phyloP scores from a whole-genome alignment of 2,329 filamentous ascomycete species.

The Lasiodiplodia hormozganensis region DNA sequence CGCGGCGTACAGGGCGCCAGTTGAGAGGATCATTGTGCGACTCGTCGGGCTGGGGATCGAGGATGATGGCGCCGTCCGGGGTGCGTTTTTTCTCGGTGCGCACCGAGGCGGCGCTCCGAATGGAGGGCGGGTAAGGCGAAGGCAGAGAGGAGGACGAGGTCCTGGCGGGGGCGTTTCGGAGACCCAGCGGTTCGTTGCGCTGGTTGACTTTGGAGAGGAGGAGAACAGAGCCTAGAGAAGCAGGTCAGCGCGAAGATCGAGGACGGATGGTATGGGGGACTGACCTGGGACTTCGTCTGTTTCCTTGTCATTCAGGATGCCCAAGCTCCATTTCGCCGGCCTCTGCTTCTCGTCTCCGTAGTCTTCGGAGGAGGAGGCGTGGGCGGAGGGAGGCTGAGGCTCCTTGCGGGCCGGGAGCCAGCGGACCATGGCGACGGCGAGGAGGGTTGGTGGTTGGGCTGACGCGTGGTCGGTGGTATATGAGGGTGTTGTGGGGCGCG shows the following conservation, averaged over 20 bases:
- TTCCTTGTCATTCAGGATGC: constrained; percentile 80
- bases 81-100: constrained; percentile 72
- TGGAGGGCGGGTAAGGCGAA: constrained; percentile 43
- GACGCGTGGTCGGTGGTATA: not conserved
- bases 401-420: constrained; percentile 16
- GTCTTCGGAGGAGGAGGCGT: constrained; percentile 11
- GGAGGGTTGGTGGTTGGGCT: not conserved
- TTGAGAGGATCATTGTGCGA: constrained; percentile 91
- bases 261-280: constrained; percentile 33
- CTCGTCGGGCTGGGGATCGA: constrained; percentile 92
- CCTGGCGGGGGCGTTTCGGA: constrained; percentile 68
- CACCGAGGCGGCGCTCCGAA: constrained; percentile 29
- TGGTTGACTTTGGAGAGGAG: constrained; percentile 63
- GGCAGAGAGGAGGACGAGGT: constrained; percentile 63
- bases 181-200: constrained; percentile 67
- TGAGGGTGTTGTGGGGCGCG: constrained; percentile 8
- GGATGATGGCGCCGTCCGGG: constrained; percentile 79
- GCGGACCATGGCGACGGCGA: constrained; percentile 11
- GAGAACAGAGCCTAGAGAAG: constrained; percentile 63
- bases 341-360: constrained; percentile 1
- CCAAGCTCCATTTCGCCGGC: constrained; percentile 64
- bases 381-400: not conserved
- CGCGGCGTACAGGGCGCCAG: constrained; percentile 83
- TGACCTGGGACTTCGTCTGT: constrained; percentile 89
- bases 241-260: not conserved